phyloP scores from a whole-genome alignment of 1,139 yeast genomes.

The Meyerozyma sp. region DNA sequence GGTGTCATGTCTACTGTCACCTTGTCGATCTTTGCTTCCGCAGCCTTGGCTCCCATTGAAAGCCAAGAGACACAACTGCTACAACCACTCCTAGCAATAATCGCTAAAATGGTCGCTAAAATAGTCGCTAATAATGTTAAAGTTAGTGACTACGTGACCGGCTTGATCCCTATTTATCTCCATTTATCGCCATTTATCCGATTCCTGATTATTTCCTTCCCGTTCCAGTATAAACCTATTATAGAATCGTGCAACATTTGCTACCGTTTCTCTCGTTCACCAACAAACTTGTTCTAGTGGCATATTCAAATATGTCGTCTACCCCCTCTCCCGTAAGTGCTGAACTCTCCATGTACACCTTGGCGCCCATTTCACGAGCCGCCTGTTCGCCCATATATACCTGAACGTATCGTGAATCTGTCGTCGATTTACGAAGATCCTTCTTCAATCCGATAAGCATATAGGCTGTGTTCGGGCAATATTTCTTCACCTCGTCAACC shows the following conservation, averaged over 20 bases:
- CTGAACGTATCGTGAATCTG: conserved; percentile 40
- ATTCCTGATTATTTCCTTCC: no score
- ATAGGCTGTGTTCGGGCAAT: conserved; percentile 64
- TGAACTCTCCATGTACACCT: conserved; percentile 65
- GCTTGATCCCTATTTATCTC: no score
- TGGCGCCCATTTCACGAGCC: conserved; percentile 66
- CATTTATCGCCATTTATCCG: no score
- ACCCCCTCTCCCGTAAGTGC: conserved; percentile 80
- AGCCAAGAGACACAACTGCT: no score
- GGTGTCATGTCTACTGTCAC: no score
- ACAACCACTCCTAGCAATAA: no score
- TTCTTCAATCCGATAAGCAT: conserved; percentile 66
- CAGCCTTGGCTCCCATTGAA: no score
- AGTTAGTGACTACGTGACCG: no score
- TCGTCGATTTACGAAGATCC: conserved; percentile 45
- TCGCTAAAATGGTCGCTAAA: no score
- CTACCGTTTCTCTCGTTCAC: conserved; percentile 23
- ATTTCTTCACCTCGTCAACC: conserved; percentile 64
- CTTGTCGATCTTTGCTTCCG: no score
- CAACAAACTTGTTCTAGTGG: conserved; percentile 62
- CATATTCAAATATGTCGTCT: conserved; percentile 73
- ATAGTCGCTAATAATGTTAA: no score
- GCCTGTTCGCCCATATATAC: conserved; percentile 51
- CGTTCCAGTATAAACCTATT: no score
- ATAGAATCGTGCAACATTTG: conserved; percentile 31